phyloP scores from a whole-genome alignment of 108 stramenopile species.

The Stephanodiscus triporus region DNA sequence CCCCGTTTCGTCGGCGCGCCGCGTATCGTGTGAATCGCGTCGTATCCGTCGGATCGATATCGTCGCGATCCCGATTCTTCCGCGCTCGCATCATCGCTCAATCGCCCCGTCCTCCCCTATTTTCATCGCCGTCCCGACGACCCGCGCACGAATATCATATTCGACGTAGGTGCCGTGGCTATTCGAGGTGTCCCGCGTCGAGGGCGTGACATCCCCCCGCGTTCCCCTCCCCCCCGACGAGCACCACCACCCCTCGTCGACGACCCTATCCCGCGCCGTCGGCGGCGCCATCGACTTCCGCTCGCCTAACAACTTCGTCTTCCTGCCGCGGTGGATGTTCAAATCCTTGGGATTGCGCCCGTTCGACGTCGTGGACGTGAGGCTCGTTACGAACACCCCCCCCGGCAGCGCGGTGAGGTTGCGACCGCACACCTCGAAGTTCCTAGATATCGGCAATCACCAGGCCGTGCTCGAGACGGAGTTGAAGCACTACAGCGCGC shows the following conservation, averaged over 20 bases:
- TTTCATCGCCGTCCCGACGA: not conserved
- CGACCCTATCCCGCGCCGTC: constrained; percentile 63
- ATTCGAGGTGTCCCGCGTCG: constrained; percentile 74
- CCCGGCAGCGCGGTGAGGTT: constrained; percentile 78
- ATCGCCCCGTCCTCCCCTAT: too few species aligned
- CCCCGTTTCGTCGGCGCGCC: too few species aligned
- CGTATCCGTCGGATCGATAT: too few species aligned
- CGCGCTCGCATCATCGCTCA: not conserved
- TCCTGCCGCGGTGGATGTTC: constrained; percentile 91
- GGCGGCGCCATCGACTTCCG: constrained; percentile 92
- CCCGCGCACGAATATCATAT: not conserved
- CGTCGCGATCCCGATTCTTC: not conserved
- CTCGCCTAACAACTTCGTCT: constrained; percentile 86
- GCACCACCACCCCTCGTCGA: constrained; percentile 39
- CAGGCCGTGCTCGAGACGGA: constrained; percentile 92
- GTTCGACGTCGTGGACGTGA: constrained; percentile 79
- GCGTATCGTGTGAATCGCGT: not conserved
- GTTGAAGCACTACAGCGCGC: constrained; percentile 83
- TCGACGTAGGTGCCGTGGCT: constrained; percentile 77
- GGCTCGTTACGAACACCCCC: constrained; percentile 56
- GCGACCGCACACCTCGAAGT: constrained; percentile 75
- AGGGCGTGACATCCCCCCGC: constrained; percentile 60
- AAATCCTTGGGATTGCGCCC: constrained; percentile 79
- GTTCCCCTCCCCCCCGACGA: constrained; percentile 57
- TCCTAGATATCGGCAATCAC: constrained; percentile 77